Base-by-base conservation (phyloP, 106 monocot species). In the Dendrobium huoshanense region DNA sequence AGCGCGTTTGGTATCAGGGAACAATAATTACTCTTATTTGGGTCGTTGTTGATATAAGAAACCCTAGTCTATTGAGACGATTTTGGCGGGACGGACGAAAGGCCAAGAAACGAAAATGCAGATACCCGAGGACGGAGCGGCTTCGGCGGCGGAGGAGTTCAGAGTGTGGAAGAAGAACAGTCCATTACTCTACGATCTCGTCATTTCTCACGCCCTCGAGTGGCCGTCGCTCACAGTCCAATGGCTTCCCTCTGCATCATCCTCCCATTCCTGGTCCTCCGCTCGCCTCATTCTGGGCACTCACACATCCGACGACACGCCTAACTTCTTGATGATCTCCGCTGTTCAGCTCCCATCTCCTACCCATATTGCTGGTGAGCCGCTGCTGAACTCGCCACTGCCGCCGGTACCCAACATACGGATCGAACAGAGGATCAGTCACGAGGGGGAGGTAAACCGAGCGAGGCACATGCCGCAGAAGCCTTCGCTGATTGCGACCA, bases 121-220 rank as follows among this genome's bases (percentile, higher is more conserved):
- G 56, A n/a, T 22, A 25, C 37, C 58, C 29, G 72, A 47, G 7
- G 49, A 31, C 25, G 64, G 64, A 22, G 56, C 20, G 78, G 81
- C 79, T 18, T 29, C 47, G 56, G 83, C 61, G 51, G 88, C 82
- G 77, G 91, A 92, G 77, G 92, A 95, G 73, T 90, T 77, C 84
- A 79, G 41, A 11, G 87, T 94, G 67, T 96, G 96, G 96, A 96
- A 92, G 92, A 96, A 96, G 81, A 96, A 96, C 82, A 86, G 90
- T 16, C 87, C 96, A 3, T 87, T 89, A 83, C 88, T 96, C 24
- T 96, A 96, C 82, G 96, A 96, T 54, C 88, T 96, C 44, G 90
- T 96, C 84, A 89, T 96, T 77, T 92, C 92, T 73, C 93, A 92
- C 68, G 86, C 94, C 77, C 87, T 94, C 55, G 90, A 88, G 42